Evolutionary conservation across 176 grass and related monocot genomes (phyloP), one percentile per base, ranked within the genome.

Genomic region (Oryza meridionalis): DNA sequence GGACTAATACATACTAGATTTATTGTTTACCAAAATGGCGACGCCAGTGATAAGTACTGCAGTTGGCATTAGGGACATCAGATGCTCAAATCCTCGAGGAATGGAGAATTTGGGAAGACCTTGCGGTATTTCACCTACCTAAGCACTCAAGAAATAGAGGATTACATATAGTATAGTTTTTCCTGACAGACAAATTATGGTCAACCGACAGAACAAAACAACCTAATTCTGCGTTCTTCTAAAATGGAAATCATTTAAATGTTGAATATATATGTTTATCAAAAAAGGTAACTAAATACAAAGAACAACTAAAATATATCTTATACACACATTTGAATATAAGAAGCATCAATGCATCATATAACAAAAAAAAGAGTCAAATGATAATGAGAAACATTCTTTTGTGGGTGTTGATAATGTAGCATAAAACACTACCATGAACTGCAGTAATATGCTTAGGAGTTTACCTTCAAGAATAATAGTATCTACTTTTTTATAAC

Each of bases 121-220:
- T 86, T 98, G 93, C 21, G 96, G 96, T 91, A 98, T 95, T 83
- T 95, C 91, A 84, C 96, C 96, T 62, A 98, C 96, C 96, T 98
- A 85, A 69, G 21, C 49, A 87, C 16, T 58, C 72, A 24, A 81
- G 63, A 87, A 50, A 74, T 17, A 38, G 9, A 69, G 62, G 22
- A 16, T 58, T 70, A 45, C 7, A 81, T 70, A 70, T 71, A 25
- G 55, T 84, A 31, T 47, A 43, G 45, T 35, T 77, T 82, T 21
- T 73, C 33, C 13, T 61, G 73, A 84, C 40, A 77, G 78, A 78
- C 85, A 79, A 62, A 67, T 43, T 75, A 65, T 6, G 9, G 17
- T 65, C 32, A 11, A 47, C 19, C 5, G 45, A 74, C 21, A 82
- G 4, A 32, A 58, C 45, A 73, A 49, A 74, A 47, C 7, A 40